Evolutionary conservation across 495 filamentous ascomycete genomes (phyloP), one percentile per base, ranked within the genome.

Genomic region (Monascus purpureus): DNA sequence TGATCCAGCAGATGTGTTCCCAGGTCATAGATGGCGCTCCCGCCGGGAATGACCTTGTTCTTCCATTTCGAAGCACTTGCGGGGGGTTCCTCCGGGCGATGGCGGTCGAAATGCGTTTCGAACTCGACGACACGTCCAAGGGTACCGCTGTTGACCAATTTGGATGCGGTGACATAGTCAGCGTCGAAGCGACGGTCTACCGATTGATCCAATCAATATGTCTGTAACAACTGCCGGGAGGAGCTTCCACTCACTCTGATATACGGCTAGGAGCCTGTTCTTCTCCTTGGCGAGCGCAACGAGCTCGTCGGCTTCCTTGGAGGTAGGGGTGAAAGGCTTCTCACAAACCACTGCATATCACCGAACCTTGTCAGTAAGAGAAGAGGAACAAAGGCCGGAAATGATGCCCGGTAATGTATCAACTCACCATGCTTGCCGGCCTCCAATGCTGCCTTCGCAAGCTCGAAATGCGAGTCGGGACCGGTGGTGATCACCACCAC

Each of bases 1-100:
- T 93, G 86, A 53, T 92, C 83, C 13, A 93, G 59, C 20, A 88
- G 61, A 49, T 95, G 87, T 3, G 77, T 72, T 31, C 87, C 87
- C 6, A 95, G 64, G 51, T 93, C 87, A 46, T 80, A 88, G 19
- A 92, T 59, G 14, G 70, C 73, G 13, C 82, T 79, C 8, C 79
- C 76, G 18, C 75, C 84, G 17, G 77, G 65, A 32, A 77, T 66
- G 6, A 61, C 49, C 35, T 80, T 68, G 25, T 65, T 68, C 57
- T 87, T 88, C 85, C 84, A 92, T 29, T 60, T 70, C 6, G 62
- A 58, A 19, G 49, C 44, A 22, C 59, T 46, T 12, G 53, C 41
- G 0, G 72, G 54, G 18, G 61, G 59, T 23, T 63, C 53, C 28
- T 67, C 53, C 13, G 76, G 65, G 17, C 77, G 71, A 52, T 86